Evolutionary conservation across 768 basidiomycete genomes (phyloP), one percentile per base, ranked within the genome.

Genomic region (Hypsizygus marmoreus): DNA sequence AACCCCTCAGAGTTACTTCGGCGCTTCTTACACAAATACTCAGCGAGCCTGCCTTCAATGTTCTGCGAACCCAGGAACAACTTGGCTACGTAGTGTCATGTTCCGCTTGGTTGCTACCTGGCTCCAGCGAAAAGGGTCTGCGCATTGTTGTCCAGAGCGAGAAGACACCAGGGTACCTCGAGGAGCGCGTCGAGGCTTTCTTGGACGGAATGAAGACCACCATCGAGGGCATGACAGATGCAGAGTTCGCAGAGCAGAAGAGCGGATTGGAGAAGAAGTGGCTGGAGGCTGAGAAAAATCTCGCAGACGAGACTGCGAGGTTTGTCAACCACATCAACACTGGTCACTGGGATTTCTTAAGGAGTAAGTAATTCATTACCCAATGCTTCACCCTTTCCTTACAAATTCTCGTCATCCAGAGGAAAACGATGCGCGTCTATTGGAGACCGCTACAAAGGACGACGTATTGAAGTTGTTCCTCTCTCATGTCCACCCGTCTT

Each of bases 61-160:
- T 84, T 17, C 78, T 99, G 23, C 85, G 97, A 22, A 97, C 95
- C 3, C 85, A 91, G 61, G 92, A 98, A 61, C 97, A 99, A 65
- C 76, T 99, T 1, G 97, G 97, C 4, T 99, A 99, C 63, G 76
- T 97, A 32, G 95, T 97, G 26, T 79, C 74, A 7, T 84, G 80
- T 52, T 71, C 73, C 1, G 60, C 68, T 23, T 82, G 79, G 79
- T 61, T 71, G 8, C 64, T 87, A 32, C 61, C 76, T 31, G 86
- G 88, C n/a, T 72, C 79, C 2, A 83, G 80, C 34, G 80, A 87
- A 50, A 76, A 80, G 50, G 93, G 94, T 6, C 67, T 94, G 50
- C 81, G 90, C 32, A 79, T 98, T 42, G 71, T 93, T 6, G 78
- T 98, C 23, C 97, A 99, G 69, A 91, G 88, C 60, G 94, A 97